Conservation (phyloP, 345 rosid genomes). For the Linum trigynum region DNA sequence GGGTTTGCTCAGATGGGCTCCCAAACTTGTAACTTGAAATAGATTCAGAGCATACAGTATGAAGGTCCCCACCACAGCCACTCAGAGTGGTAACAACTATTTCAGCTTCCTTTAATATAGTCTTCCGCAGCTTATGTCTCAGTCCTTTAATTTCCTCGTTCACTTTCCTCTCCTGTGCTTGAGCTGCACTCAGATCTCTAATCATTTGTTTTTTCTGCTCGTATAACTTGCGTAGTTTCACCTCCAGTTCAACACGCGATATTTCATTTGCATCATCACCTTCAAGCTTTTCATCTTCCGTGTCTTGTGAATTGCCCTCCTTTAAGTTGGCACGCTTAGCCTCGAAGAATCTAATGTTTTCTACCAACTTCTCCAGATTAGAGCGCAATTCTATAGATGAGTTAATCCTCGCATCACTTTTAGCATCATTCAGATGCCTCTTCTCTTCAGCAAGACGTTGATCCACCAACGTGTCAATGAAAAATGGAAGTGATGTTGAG, state of each 20-base stretch:
- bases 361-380: constrained; percentile 72
- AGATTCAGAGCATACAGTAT: constrained; percentile 81
- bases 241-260: constrained; percentile 58
- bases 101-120: constrained; percentile 86
- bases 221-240: constrained; percentile 58
- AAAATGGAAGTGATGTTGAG: constrained; percentile 71
- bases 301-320: constrained; percentile 43
- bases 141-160: constrained; percentile 56
- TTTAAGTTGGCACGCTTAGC: constrained; percentile 77
- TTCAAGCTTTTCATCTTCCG: constrained; percentile 33
- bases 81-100: constrained; percentile 85
- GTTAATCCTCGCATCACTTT: constrained; percentile 29
- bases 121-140: constrained; percentile 68
- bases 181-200: constrained; percentile 73
- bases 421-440: constrained; percentile 36
- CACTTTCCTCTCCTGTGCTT: constrained; percentile 68
- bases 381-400: constrained; percentile 57
- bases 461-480: constrained; percentile 87
- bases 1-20: constrained; percentile 61
- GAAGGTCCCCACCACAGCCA: constrained; percentile 99
- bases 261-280: constrained; percentile 44
- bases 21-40: constrained; percentile 57
- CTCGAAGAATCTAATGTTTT: constrained; percentile 62
- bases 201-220: constrained; percentile 76
- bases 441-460: constrained; percentile 69